Conservation (phyloP, 1,284 basidiomycete genomes). For the Pseudozyma hubeiensis region DNA sequence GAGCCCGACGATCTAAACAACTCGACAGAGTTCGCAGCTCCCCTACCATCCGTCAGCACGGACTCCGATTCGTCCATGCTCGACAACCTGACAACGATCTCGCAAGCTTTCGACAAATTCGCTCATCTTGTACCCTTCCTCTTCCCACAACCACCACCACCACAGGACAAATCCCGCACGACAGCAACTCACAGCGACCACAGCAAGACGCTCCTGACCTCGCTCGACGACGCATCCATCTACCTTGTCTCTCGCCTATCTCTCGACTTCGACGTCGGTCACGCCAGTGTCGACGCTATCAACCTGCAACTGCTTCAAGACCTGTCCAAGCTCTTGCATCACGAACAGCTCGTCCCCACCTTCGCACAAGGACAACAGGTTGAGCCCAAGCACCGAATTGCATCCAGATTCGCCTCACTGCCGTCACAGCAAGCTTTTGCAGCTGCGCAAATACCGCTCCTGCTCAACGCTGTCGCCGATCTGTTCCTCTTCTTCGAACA, state of each 20-base stretch:
- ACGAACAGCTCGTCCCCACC: conserved; percentile 21
- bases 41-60: too few relatives aligned
- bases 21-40: neutral
- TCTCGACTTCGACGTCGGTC: conserved; percentile 19
- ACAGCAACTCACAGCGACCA: neutral
- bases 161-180: neutral
- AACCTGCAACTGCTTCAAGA: conserved; percentile 30
- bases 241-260: conserved; percentile 36
- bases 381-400: conserved; percentile 15
- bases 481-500: conserved; percentile 25
- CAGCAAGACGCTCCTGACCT: conserved; percentile 12
- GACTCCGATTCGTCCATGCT: neutral
- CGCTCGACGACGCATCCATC: conserved; percentile 31
- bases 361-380: conserved; percentile 2
- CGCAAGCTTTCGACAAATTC: conserved; percentile 15
- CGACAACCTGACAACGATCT: neutral
- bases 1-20: conserved; percentile 29
- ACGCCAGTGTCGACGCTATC: conserved; percentile 20
- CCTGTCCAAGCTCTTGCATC: conserved; percentile 7
- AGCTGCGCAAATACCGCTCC: conserved; percentile 18
- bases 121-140: conserved; percentile 30
- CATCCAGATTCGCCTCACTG: conserved; percentile 9
- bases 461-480: conserved; percentile 36
- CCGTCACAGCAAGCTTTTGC: conserved; percentile 25
- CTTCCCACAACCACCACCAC: conserved; percentile 1